Evolutionary conservation across 768 basidiomycete species (phyloP).

Genomic region (Hypsizygus marmoreus): DNA sequence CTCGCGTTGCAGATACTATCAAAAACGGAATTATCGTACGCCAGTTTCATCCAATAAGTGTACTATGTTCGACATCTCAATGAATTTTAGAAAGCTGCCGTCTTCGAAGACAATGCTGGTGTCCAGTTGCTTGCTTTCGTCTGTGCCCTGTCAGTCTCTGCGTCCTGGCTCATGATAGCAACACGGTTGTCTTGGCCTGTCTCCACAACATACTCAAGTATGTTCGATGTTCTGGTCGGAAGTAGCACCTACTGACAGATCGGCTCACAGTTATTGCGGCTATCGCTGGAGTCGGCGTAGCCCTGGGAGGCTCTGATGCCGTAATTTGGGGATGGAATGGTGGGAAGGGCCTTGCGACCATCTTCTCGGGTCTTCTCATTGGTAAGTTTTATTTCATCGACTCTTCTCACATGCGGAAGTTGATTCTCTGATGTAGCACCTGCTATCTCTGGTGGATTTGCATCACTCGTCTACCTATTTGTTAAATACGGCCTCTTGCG

Average conservation of each 20-base stretch:
- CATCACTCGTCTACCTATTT: constrained; percentile 21
- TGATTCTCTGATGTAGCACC: constrained; percentile 10
- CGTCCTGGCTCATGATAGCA: constrained; percentile 26
- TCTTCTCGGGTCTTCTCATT: constrained; percentile 26
- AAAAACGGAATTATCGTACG: constrained; percentile 31
- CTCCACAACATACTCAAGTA: constrained; percentile 28
- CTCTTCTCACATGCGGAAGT: background rate
- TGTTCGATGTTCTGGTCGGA: background rate
- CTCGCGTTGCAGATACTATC: constrained; percentile 28
- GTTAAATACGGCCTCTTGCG: constrained; percentile 27
- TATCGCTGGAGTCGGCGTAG: constrained; percentile 27
- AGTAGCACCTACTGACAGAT: background rate
- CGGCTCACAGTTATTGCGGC: constrained; percentile 20
- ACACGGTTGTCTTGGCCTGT: constrained; percentile 30
- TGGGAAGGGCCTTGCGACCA: constrained; percentile 28
- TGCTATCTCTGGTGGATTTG: constrained; percentile 22
- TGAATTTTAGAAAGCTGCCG: constrained; percentile 15
- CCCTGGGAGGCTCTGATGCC: constrained; percentile 23
- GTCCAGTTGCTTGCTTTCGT: constrained; percentile 30
- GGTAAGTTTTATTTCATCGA: constrained; percentile 9
- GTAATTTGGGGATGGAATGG: constrained; percentile 29
- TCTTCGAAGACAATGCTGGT: constrained; percentile 27
- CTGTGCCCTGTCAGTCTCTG: constrained; percentile 25
- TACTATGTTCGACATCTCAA: background rate
- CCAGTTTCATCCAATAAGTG: background rate